Base-by-base conservation (phyloP, 257 asterid genomes). In the Capsicum pubescens region DNA sequence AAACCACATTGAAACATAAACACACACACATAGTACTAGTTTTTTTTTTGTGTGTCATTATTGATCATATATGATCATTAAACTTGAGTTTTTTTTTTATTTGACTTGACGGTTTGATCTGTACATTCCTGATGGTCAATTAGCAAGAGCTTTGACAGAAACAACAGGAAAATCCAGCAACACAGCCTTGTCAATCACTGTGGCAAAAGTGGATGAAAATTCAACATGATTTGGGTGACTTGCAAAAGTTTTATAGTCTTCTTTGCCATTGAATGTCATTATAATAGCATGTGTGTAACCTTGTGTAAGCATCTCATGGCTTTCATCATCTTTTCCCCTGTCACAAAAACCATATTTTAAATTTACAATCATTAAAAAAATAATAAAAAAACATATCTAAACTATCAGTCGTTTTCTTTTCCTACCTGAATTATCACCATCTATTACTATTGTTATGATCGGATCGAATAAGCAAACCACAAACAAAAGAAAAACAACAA, bases 251-350 rank as follows among this genome's bases (percentile, higher is more conserved):
- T 82, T 72, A 84, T 89, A 93, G 14, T 97, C 99, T 2, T 94
- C 99, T 72, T 95, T 97, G 94, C 89, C 89, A 66, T 69, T 63
- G 70, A 95, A 95, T 81, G 97, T 94, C 97, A 97, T 97, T 89
- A 93, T 78, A 91, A 95, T 93, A 35, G 95, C 97, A 82, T 95
- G 99, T 1, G 99, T 93, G 44, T 91, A 94, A 1, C 99, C 99
- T 78, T 95, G 99, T 69, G 94, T 91, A 0, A 95, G 92, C 95
- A 95, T 91, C 44, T 95, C 99, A 3, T 86, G 91, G 85, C 94
- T 95, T 84, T 95, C 99, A 14, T 69, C 83, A 76, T 97, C 99
- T 26, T 90, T n/a, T 67, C 97, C 99, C 99, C 99, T 97, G 89
- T 59, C 50, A 36, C 69, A 50, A 81, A 11, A 76, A 52, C 63